Conservation (phyloP, 495 filamentous ascomycete species). For the Coniosporium apollinis region DNA sequence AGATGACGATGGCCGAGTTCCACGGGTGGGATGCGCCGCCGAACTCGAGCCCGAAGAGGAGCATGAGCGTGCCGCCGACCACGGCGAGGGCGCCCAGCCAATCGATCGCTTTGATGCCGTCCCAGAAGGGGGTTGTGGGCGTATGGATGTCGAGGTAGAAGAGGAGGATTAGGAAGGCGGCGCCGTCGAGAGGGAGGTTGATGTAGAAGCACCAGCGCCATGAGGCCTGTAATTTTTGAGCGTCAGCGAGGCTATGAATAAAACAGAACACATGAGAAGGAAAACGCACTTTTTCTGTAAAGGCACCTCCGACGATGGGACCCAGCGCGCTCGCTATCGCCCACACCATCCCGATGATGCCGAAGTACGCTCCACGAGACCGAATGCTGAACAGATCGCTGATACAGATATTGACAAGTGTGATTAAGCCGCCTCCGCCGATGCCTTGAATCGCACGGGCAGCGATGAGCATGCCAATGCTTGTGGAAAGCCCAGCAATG, state of each 20-base stretch:
- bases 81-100: conserved; percentile 53
- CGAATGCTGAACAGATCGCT: conserved; percentile 64
- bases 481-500: conserved; percentile 48
- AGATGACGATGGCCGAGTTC: conserved; percentile 57
- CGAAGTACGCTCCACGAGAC: conserved; percentile 27
- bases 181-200: conserved; percentile 51
- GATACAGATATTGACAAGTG: conserved; percentile 68
- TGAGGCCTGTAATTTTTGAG: no score
- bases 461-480: conserved; percentile 57
- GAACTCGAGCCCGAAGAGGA: conserved; percentile 64
- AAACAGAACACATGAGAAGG: no score
- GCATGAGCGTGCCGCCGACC: conserved; percentile 63
- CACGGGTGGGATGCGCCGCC: conserved; percentile 65
- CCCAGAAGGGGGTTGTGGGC: conserved; percentile 49
- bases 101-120: conserved; percentile 61
- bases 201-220: conserved; percentile 24
- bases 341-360: conserved; percentile 27
- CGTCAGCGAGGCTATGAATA: no score
- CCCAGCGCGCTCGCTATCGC: conserved; percentile 24
- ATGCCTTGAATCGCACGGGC: conserved; percentile 66
- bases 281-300: conserved; percentile 29
- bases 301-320: conserved; percentile 24
- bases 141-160: conserved; percentile 63
- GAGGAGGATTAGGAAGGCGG: conserved; percentile 47
- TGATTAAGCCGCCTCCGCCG: conserved; percentile 69